Evolutionary conservation across 805 yeast species (phyloP).

Genomic region (Tetrapisispora fleetii): DNA sequence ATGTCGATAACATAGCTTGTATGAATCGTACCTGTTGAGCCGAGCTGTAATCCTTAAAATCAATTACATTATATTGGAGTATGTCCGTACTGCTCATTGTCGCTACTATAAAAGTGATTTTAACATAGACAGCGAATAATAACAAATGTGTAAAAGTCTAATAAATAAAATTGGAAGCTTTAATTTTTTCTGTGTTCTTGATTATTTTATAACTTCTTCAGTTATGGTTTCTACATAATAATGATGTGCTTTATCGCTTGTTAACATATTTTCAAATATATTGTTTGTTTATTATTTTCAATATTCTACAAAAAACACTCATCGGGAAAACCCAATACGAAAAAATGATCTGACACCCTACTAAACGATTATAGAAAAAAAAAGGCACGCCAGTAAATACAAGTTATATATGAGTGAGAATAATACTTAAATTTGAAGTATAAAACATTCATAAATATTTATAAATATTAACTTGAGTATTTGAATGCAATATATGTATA

Average conservation of each 20-base stretch:
- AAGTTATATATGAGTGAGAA: too few species aligned
- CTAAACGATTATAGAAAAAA: neutral
- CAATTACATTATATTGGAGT: neutral
- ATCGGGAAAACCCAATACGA: neutral
- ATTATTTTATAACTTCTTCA: too few species aligned
- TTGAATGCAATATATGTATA: too few species aligned
- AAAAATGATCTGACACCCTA: neutral
- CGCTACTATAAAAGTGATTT: neutral
- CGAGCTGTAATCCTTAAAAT: constrained; percentile 5
- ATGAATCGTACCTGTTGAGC: constrained; percentile 41
- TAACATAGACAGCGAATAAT: neutral
- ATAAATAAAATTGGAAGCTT: neutral
- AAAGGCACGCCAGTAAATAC: neutral
- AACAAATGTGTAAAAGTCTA: neutral
- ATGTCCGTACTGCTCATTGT: neutral
- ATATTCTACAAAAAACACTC: constrained; percentile 1
- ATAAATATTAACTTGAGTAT: too few species aligned
- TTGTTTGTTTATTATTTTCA: neutral
- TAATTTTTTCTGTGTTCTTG: too few species aligned
- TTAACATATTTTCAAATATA: neutral
- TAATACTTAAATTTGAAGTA: too few species aligned
- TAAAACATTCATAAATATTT: too few species aligned
- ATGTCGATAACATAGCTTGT: constrained; percentile 61
- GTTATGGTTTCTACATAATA: neutral
- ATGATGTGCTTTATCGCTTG: neutral